A percentile compares a stretch with the other conserved stretches of the same genome.
Conservation (phyloP, 176 grass and related monocot species). For the Pontederia crassipes region DNA sequence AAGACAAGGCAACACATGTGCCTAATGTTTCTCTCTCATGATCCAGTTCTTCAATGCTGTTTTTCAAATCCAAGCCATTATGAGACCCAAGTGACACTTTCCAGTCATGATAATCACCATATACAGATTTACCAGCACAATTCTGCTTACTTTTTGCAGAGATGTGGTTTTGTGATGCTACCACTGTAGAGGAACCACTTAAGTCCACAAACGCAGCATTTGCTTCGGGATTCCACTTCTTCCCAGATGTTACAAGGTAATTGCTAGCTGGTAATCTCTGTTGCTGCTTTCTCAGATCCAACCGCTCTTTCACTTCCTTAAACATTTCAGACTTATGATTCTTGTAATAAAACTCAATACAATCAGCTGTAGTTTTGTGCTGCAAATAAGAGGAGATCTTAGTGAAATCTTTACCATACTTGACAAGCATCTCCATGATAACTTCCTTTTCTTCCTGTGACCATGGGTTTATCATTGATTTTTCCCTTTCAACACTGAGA, state of each 20-base stretch:
- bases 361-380: conserved; percentile 91
- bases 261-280: conserved; percentile 36
- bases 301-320: conserved; percentile 69
- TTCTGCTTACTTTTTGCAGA: conserved; percentile 22
- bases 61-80: conserved; percentile 23
- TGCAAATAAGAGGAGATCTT: conserved; percentile 68
- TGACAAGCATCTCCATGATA: conserved; percentile 88
- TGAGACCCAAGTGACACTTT: conserved; percentile 18
- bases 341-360: conserved; percentile 96
- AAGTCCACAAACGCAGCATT: conserved; percentile 59
- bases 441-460: conserved; percentile 67
- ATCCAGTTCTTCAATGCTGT: conserved; percentile 23
- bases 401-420: conserved; percentile 84
- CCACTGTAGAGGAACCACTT: conserved; percentile 42
- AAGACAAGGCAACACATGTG: conserved; percentile 52
- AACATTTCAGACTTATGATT: conserved; percentile 97
- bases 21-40: conserved; percentile 67
- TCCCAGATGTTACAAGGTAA: conserved; percentile 58
- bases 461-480: conserved; percentile 69
- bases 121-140: conserved; percentile 22
- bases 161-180: conserved; percentile 41
- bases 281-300: conserved; percentile 53
- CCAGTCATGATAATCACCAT: conserved; percentile 14
- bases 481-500: conserved; percentile 55
- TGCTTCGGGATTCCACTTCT: conserved; percentile 56